Evolutionary conservation across 768 basidiomycete species (phyloP).

Genomic region (Dentipellis sp.): DNA sequence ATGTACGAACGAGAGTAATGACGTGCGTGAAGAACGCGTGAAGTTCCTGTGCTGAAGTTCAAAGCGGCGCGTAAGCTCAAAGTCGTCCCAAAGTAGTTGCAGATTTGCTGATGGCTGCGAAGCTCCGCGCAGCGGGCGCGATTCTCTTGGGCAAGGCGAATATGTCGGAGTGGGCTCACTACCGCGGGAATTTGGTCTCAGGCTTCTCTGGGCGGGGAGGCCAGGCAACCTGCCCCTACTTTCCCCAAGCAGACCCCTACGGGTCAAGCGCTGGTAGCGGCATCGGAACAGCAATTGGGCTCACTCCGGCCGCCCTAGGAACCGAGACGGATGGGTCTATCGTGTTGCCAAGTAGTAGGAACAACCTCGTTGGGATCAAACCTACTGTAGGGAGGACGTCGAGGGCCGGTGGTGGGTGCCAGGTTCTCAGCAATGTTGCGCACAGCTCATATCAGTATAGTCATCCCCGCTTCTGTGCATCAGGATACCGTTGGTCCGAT

Average conservation of each 20-base stretch:
- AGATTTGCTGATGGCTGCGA: conserved; percentile 13
- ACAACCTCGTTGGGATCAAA: conserved; percentile 52
- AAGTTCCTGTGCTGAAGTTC: too few relatives aligned
- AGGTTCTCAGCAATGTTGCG: not conserved
- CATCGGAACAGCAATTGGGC: conserved; percentile 30
- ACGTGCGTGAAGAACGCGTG: too few relatives aligned
- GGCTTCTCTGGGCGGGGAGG: conserved; percentile 42
- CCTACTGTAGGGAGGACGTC: conserved; percentile 54
- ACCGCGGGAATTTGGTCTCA: conserved; percentile 25
- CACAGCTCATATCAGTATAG: conserved; percentile 19
- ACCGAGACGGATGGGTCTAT: conserved; percentile 43
- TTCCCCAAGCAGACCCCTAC: conserved; percentile 31
- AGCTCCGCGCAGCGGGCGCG: conserved; percentile 25
- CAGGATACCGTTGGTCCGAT: conserved; percentile 56
- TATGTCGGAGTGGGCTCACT: conserved; percentile 34
- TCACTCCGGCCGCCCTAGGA: conserved; percentile 34
- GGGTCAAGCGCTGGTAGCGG: conserved; percentile 37
- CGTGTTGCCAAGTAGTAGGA: conserved; percentile 34
- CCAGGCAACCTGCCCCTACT: conserved; percentile 32
- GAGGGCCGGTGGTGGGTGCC: conserved; percentile 40
- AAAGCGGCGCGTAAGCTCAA: too few relatives aligned
- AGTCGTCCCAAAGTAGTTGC: too few relatives aligned
- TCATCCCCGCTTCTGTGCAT: conserved; percentile 46
- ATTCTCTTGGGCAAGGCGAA: conserved; percentile 33
- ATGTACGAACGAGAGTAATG: too few relatives aligned